Evolutionary conservation across 768 basidiomycete genomes (phyloP).

Genomic region (Grammothele lineata): DNA sequence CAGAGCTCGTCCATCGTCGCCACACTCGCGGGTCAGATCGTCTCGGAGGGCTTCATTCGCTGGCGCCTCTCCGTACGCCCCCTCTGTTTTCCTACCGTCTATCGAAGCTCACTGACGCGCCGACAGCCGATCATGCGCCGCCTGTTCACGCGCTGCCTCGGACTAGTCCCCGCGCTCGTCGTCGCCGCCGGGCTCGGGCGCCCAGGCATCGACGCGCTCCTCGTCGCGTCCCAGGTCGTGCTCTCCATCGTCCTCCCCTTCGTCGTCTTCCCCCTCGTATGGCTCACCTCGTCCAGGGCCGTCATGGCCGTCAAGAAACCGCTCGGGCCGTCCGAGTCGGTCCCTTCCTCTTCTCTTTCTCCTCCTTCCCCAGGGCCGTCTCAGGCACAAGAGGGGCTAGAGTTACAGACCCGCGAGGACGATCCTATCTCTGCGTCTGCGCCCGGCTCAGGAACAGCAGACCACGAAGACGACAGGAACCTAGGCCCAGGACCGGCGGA

Average conservation of each 20-base stretch:
- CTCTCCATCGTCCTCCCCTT: slow-evolving; percentile 84
- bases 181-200: slow-evolving; percentile 73
- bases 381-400: no score
- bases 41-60: slow-evolving; percentile 84
- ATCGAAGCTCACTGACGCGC: slow-evolving; percentile 19
- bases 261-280: slow-evolving; percentile 77
- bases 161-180: slow-evolving; percentile 76
- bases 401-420: no score
- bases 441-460: no score
- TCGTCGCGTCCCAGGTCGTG: slow-evolving; percentile 84
- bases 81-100: background rate
- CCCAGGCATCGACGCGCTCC: slow-evolving; percentile 65
- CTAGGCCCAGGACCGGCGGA: no score
- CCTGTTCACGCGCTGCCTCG: slow-evolving; percentile 75
- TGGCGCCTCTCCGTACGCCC: slow-evolving; percentile 72
- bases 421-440: background rate
- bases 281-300: slow-evolving; percentile 57
- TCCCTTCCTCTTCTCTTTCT: no score
- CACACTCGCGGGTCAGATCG: slow-evolving; percentile 86
- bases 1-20: slow-evolving; percentile 90
- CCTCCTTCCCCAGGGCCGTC: background rate
- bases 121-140: slow-evolving; percentile 69
- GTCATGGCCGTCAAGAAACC: slow-evolving; percentile 63
- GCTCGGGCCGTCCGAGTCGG: background rate
- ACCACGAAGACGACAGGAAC: background rate